Evolutionary conservation across 805 yeast genomes (phyloP), one percentile per base, ranked within the genome.

Genomic region (Spathaspora sp.): DNA sequence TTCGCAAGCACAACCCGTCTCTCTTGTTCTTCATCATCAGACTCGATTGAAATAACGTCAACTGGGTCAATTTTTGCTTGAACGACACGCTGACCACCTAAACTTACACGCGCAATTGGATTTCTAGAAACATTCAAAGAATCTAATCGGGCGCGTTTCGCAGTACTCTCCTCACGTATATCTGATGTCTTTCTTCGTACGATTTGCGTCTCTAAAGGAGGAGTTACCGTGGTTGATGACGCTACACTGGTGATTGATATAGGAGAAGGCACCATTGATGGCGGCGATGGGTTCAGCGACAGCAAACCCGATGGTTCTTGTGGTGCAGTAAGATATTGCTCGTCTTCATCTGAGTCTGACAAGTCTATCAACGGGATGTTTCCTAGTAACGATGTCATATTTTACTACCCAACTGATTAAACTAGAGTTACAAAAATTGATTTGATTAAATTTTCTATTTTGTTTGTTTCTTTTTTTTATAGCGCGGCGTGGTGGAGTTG

Each of bases 11-110:
- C 6, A 23, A 4, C 26, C 26, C 6, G 26, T 23, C 26, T 4
- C 16, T 28, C 26, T 5, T 6, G 46, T 18, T 49, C 48, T 10
- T 49, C 38, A 35, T 48, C 49, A 35, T 48, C 49, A 3, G 54
- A 48, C 18, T 42, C 49, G 23, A 48, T 18, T 4, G 54, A 46
- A 5, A 51, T 51, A 17, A 51, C 23, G 7, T 35, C 40, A 11
- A 17, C 17, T 3, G 3, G 3, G n/a, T 31, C n/a, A 31, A 31
- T 8, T 31, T 5, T 14, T 31, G 35, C 9, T 31, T 31, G 5
- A 11, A 6, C 3, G 6, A 23, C 26, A 23, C 26, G 26, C 6
- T 23, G 26, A 23, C 26, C 26, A 23, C 35, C 35, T 31, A 31
- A 31, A 3, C 9, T 11, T 31, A 8, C 8, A 11, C 35, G 12